Base-by-base conservation (phyloP, 2,329 filamentous ascomycete species). In the Bertia moriformis region DNA sequence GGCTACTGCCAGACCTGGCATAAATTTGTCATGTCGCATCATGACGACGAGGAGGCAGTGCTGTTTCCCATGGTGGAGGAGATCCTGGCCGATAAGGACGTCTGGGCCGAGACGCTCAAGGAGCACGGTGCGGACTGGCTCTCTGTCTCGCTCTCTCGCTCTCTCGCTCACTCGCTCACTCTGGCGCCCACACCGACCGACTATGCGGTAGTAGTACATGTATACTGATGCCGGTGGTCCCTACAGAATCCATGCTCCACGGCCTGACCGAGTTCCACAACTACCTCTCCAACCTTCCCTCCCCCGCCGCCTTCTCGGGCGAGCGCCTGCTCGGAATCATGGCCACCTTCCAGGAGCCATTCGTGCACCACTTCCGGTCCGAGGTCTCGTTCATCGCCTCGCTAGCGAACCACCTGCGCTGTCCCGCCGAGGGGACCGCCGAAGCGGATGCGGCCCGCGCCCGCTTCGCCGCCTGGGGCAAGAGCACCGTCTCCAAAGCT, bases 401-500 rank as follows among this genome's bases (percentile, higher is more conserved):
- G 18, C 58, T 74, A 14, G 56, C 68, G 3, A 47, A 56, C 3
- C 68, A 77, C 44, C 59, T 67, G 1, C 63, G 62, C 35, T 68
- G 68, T 1, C 72, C 72, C 0, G 57, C 54, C 37, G 53, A 61
- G 2, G 65, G 62, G 18, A 60, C 65, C 0, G 54, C 60, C 3
- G 60, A 65, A 42, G 63, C 62, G 4, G 59, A 58, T 3, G 54
- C 54, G 1, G 71, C 73, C 0, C 51, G 59, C 2, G 50, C 60
- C 4, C 63, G 66, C 2, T 77, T 78, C 58, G 72, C 72, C 58
- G 53, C 60, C 2, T 78, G 72, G 72, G 73, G 73, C 42, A 76
- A 77, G 61, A 68, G 62, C 51, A 77, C 72, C 2, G 68, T 78
- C n/a, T 69, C 62, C 37, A 76, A 76, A 56, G 72, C 71, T 0